Evolutionary conservation across 2,329 filamentous ascomycete species (phyloP), one percentile per base, ranked within the genome.

Genomic region (Fusarium sacchari): DNA sequence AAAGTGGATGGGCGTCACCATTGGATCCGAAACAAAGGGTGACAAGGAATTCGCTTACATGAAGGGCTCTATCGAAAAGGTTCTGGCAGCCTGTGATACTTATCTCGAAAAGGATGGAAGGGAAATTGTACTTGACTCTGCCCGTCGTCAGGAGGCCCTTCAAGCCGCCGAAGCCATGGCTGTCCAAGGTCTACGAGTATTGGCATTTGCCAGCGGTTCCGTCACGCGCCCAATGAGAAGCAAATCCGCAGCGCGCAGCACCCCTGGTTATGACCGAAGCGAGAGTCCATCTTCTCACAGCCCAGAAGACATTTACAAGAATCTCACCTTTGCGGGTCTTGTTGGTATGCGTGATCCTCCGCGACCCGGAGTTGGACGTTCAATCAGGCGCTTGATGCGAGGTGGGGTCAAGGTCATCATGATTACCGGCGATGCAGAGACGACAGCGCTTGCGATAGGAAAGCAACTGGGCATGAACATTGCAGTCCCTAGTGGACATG

Each of bases 1-100:
- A 64, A 99, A 99, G 83, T 99, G 96, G 96, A 99, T 99, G 97
- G 97, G 97, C 39, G 95, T 98, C 34, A 93, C 95, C 5, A 93
- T 98, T 75, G 91, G 90, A 47, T 85, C 87, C 28, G 87, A 90
- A 53, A 83, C 85, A 36, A 86, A 86, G 66, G 84, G 85, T 60
- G 91, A 93, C 42, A 90, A 91, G 69, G 94, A 97, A 78, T 91
- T 94, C 74, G 95, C 94, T 2, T 99, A 98, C 81, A 94, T 98
- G 85, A 99, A 99, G 81, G 97, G 96, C 37, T 94, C 96, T 39
- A 87, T 98, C 44, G 96, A 99, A 82, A 93, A 92, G 81, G 89
- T 99, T 28, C 84, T 99, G 11, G 90, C 91, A 63, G 91, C 94
- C 57, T 99, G 96, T 79, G 95, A 98, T 82, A 96, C 94, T 0